Percentiles rank a stretch among this genome's conserved stretches.
Conservation (phyloP, 495 filamentous ascomycete species). For the Copromyces sp. region DNA sequence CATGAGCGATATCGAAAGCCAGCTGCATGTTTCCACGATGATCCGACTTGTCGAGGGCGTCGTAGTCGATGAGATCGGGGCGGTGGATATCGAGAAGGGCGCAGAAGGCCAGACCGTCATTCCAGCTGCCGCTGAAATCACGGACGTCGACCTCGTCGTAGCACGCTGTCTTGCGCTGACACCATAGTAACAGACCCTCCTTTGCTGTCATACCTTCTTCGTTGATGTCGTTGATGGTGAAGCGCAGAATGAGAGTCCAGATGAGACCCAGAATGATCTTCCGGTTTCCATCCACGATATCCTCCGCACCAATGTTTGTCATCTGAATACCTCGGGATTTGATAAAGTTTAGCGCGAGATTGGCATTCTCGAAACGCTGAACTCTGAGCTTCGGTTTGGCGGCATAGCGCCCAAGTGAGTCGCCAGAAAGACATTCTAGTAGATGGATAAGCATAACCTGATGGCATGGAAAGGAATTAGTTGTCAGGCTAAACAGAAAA, state of each 20-base stretch:
- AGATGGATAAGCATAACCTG: conserved; percentile 92
- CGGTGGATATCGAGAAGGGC: conserved; percentile 94
- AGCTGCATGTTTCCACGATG: conserved; percentile 96
- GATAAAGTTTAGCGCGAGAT: conserved; percentile 87
- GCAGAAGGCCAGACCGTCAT: conserved; percentile 93
- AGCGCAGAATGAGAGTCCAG: conserved; percentile 94
- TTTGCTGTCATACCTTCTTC: conserved; percentile 96
- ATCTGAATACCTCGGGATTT: conserved; percentile 84
- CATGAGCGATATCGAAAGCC: conserved; percentile 88
- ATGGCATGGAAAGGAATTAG: neutral
- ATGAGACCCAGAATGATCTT: conserved; percentile 97
- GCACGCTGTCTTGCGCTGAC: conserved; percentile 95
- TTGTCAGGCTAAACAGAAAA: neutral
- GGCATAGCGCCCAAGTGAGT: conserved; percentile 93
- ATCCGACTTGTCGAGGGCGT: conserved; percentile 84
- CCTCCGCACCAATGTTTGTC: conserved; percentile 97
- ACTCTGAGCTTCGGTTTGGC: conserved; percentile 91
- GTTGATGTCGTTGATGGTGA: conserved; percentile 98
- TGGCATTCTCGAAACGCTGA: conserved; percentile 97
- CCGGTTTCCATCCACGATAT: conserved; percentile 94
- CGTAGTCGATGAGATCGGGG: conserved; percentile 93
- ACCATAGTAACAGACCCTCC: conserved; percentile 91
- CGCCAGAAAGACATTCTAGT: conserved; percentile 85
- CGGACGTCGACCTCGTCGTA: conserved; percentile 92
- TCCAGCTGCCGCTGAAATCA: conserved; percentile 94